Base-by-base conservation (phyloP, 345 rosid genomes). In the Murraya paniculata region DNA sequence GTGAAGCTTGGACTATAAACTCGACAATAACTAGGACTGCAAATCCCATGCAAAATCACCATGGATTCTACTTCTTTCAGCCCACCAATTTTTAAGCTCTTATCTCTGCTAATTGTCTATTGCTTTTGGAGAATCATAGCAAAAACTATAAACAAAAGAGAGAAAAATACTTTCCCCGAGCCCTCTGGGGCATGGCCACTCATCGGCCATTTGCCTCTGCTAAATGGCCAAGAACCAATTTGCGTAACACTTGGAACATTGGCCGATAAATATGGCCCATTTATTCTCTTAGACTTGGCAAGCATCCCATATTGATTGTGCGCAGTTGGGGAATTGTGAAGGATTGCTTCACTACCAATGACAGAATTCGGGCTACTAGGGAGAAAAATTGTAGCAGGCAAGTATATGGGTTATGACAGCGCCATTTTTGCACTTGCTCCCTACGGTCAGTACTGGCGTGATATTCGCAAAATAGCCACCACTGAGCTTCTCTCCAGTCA, bases 371-470 rank as follows among this genome's bases (percentile, higher is more conserved):
- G 64, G 91, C 93, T 7, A 87, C 89, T 0, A 79, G 95, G 38
- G 88, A n/a, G 93, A 14, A 87, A 66, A 72, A 82, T 87, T 67
- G 87, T 87, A 7, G 82, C 81, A 1, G 94, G 95, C 5, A 82
- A 81, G 57, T 77, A 90, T 55, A n/a, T 93, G 22, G 94, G 94
- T 21, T 91, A 93, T 70, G 81, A 88, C 75, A 82, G 85, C 72
- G 93, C 95, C 8, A 5, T 68, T 7, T 77, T 92, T 3, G 79
- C 87, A 6, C 30, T 92, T 11, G 88, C 86, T 13, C 91, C 92
- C 0, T 91, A 92, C 27, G 95, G 95, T 21, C 79, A 82, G 24
- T 90, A 91, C 38, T 92, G 95, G 95, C 90, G 93, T 5, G 85
- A 86, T 59, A 66, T 92, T 39, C 87, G 97, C 41, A 91, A 89